phyloP scores from a whole-genome alignment of 768 basidiomycete genomes.

The Mycena pura region DNA sequence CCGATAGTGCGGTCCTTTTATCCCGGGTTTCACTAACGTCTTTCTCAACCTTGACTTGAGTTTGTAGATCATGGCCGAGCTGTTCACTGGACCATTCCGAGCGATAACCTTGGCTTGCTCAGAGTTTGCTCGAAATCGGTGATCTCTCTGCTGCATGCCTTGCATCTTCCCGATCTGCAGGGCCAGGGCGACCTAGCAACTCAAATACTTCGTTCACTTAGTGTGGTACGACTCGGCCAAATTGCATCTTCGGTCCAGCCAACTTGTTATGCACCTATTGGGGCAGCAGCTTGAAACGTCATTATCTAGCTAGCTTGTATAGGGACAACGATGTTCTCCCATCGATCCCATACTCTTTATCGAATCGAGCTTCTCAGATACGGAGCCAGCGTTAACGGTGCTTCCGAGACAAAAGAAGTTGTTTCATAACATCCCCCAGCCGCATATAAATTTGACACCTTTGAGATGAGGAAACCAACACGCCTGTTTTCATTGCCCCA shows the following conservation, averaged over 20 bases:
- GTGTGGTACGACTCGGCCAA: conserved; percentile 18
- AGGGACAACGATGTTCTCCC: conserved; percentile 17
- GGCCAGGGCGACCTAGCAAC: not conserved
- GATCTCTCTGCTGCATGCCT: conserved; percentile 10
- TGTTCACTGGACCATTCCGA: conserved; percentile 1
- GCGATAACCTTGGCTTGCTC: conserved; percentile 20
- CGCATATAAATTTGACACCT: conserved; percentile 14
- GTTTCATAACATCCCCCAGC: conserved; percentile 2
- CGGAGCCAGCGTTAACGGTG: conserved; percentile 12
- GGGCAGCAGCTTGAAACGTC: conserved; percentile 20
- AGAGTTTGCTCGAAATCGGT: conserved; percentile 22
- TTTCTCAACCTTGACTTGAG: conserved; percentile 7
- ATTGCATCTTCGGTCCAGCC: conserved; percentile 7
- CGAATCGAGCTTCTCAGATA: conserved; percentile 17
- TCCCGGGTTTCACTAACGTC: not conserved
- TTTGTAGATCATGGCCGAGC: conserved; percentile 18
- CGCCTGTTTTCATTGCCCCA: not conserved
- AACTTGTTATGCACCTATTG: conserved; percentile 8
- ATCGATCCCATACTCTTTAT: conserved; percentile 20
- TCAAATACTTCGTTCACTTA: not conserved
- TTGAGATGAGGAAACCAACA: not conserved
- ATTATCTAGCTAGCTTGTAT: conserved; percentile 13
- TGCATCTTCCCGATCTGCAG: conserved; percentile 20
- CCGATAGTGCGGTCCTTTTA: conserved; percentile 12
- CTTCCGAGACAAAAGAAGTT: conserved; percentile 11